Evolutionary conservation across 352 stramenopile species (phyloP), one percentile per base, ranked within the genome.

Genomic region (Elongisporangium prolatum): DNA sequence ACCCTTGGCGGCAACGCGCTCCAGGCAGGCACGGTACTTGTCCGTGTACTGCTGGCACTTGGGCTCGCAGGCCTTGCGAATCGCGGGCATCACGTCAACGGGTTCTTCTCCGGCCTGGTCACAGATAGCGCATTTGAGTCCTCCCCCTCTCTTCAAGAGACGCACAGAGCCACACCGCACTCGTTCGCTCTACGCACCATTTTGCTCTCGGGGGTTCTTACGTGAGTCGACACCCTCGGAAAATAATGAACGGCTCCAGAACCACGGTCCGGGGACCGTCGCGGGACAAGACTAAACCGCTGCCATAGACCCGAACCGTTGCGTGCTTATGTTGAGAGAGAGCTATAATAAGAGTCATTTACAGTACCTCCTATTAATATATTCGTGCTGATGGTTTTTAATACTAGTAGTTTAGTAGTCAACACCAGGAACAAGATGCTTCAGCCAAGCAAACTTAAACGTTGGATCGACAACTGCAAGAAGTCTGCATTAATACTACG

Each of bases 11-110:
- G 83, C 86, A 64, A 98, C 96, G 61, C 95, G 88, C 61, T 94
- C 77, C 50, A 96, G 74, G 69, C 95, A 98, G 16, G 78, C 89
- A 59, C 97, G 80, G 75, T 98, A 98, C 65, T 87, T 85, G 64
- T 85, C 81, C 60, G 89, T 89, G 63, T 83, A 84, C 59, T 83
- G 69, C 48, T 83, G 68, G 79, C 93, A 98, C 68, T 96, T 96
- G 59, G 90, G 90, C 69, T 96, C 81, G 71, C 93, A 98, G 28
- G 75, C 76, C 78, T 95, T 88, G 67, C 93, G 91, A 68, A 98
- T 96, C 63, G 84, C 74, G 47, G 93, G 92, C 78, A 97, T 95
- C 64, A 89, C 86, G 80, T 98, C 91, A 65, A 98, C 92, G 64
- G 88, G 79, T 72, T 98, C 93, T 86, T 96, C 86, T 65, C 73